Evolutionary conservation across 2,329 filamentous ascomycete species (phyloP), one percentile per base, ranked within the genome.

Genomic region (Colletotrichum tabaci): DNA sequence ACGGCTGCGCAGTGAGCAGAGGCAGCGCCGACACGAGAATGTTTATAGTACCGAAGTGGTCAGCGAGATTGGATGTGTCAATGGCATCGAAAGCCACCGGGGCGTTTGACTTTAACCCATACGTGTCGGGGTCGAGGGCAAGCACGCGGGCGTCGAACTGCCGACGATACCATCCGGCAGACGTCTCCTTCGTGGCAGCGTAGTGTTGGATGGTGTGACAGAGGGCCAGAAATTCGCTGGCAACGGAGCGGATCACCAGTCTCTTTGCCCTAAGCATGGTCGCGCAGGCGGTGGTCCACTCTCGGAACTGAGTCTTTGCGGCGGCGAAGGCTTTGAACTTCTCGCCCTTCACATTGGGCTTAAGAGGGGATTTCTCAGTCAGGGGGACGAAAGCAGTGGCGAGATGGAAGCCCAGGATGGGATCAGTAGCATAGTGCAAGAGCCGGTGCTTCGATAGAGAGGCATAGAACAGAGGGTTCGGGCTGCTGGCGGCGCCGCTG

Each of bases 391-490:
- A 84, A 2, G 84, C 86, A 0, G 83, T 79, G 2, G 87, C 86
- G n/a, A 91, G 81, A 77, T 91, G 89, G 68, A 88, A 92, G 1
- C 88, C 86, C 7, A 86, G 75, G 0, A 90, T 72, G 0, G 90
- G 89, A 70, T 91, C 82, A 4, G 82, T 83, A 5, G 80, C 82
- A 75, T 87, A 85, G 69, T 87, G 84, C 38, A 90, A 78, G 2
- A 80, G 72, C 1, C 80, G 79, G n/a, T 77, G 71, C 4, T 77
- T 71, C 0, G 80, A 82, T 3, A 84, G 68, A 0, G 80, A n/a
- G 72, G 67, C 60, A 18, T 61, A 57, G 26, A 74, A 71, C 9
- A 85, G 77, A 49, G 89, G 88, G 73, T 89, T 88, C n/a, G 80
- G 80, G 1, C 76, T 61, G 23, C 75, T 73, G 18, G 71, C 66